Percentiles rank a stretch among this genome's conserved stretches.
Evolutionary conservation across 768 basidiomycete genomes (phyloP).

Genomic region (Tylopilus intermedius): DNA sequence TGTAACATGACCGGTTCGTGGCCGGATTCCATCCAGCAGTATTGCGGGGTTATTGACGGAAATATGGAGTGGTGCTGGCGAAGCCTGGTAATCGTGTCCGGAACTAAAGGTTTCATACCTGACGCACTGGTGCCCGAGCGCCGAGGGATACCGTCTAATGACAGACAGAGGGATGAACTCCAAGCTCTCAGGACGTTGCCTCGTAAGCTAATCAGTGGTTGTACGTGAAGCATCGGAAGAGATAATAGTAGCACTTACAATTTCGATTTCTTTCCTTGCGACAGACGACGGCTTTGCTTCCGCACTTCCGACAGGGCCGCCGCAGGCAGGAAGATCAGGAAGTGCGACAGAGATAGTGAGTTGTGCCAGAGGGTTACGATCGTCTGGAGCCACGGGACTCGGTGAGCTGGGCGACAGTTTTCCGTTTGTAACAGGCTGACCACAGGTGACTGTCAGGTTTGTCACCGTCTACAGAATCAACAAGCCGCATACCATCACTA

Average conservation of each 20-base stretch:
- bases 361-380: not conserved
- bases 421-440: not conserved
- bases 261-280: slow-evolving; percentile 1
- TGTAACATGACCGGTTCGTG: slow-evolving; percentile 3
- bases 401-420: not conserved
- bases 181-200: slow-evolving; percentile 19
- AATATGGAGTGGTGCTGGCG: not conserved
- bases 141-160: slow-evolving; percentile 20
- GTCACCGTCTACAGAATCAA: not conserved
- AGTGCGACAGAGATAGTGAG: not conserved
- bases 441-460: not conserved
- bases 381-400: not conserved
- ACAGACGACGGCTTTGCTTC: not conserved
- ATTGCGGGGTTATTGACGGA: not conserved
- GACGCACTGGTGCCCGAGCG: not conserved
- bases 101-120: not conserved
- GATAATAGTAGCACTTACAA: slow-evolving; percentile 6
- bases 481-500: slow-evolving; percentile 5
- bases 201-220: not conserved
- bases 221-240: not conserved
- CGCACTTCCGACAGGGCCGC: not conserved
- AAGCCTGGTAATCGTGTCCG: not conserved
- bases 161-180: slow-evolving; percentile 26
- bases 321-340: not conserved
- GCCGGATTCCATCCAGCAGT: not conserved